Conservation (phyloP, 768 basidiomycete species). For the Leccinellum rugosiceps region DNA sequence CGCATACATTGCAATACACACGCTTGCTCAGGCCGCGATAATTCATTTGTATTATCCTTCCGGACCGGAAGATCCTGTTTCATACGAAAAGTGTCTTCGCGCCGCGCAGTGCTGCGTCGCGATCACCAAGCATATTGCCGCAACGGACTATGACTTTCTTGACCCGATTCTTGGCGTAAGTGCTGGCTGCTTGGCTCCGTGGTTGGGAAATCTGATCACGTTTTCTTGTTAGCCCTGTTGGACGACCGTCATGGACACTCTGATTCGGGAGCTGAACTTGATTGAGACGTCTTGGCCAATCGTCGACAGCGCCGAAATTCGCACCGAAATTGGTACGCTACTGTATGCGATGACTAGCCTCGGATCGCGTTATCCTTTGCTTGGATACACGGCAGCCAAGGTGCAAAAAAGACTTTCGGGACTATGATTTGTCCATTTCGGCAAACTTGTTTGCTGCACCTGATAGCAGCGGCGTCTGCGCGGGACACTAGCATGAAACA, state of each 20-base stretch:
- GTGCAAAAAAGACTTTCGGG: slow-evolving; percentile 32
- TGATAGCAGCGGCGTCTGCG: neutral
- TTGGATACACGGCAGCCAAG: slow-evolving; percentile 34
- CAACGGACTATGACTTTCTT: slow-evolving; percentile 66
- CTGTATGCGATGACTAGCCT: slow-evolving; percentile 65
- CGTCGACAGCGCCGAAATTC: slow-evolving; percentile 53
- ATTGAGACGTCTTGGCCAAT: slow-evolving; percentile 64
- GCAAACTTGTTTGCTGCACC: neutral
- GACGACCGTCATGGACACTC: slow-evolving; percentile 63
- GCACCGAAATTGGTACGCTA: slow-evolving; percentile 57
- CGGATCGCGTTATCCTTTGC: slow-evolving; percentile 57
- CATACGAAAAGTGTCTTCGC: slow-evolving; percentile 64
- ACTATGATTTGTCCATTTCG: slow-evolving; percentile 16
- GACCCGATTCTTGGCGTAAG: slow-evolving; percentile 77
- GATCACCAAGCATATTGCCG: slow-evolving; percentile 59
- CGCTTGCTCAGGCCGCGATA: slow-evolving; percentile 61
- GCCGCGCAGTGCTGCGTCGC: slow-evolving; percentile 60
- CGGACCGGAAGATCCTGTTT: slow-evolving; percentile 53
- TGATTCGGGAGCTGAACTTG: slow-evolving; percentile 63
- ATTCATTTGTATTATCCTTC: slow-evolving; percentile 65
- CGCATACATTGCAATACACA: slow-evolving; percentile 57
- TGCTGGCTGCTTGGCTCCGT: slow-evolving; percentile 5
- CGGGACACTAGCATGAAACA: neutral
- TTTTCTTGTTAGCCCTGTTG: slow-evolving; percentile 55
- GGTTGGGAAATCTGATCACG: slow-evolving; percentile 4